Conservation (phyloP, 371 early-diverging fungal genomes). For the Phascolomyces articulosus region DNA sequence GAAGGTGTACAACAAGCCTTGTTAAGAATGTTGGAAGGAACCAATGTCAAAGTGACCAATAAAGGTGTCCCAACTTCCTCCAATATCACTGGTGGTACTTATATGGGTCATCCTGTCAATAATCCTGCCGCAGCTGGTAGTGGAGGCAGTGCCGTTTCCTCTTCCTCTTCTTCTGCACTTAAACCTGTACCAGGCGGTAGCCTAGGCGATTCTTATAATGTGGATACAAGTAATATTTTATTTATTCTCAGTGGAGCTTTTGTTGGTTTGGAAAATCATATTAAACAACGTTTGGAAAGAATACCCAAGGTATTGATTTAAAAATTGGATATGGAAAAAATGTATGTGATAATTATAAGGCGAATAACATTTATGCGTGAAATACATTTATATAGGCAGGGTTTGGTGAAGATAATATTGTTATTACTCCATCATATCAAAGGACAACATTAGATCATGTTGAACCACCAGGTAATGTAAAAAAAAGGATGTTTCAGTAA, state of each 20-base stretch:
- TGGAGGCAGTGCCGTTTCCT: neutral
- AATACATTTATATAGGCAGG: neutral
- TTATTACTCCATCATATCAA: neutral
- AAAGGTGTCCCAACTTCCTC: conserved; percentile 54
- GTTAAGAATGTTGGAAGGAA: conserved; percentile 83
- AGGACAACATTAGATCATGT: conserved; percentile 54
- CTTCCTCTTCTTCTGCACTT: conserved; percentile 2
- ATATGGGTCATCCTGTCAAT: conserved; percentile 11
- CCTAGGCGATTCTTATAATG: conserved; percentile 68
- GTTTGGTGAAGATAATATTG: neutral
- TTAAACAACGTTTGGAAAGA: conserved; percentile 69
- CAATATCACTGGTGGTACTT: conserved; percentile 8
- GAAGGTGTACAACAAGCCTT: conserved; percentile 92
- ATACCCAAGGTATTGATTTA: conserved; percentile 38
- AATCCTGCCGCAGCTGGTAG: neutral
- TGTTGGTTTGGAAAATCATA: conserved; percentile 78
- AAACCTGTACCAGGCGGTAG: neutral
- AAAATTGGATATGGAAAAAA: no score
- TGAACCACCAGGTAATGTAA: conserved; percentile 76
- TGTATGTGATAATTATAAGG: neutral
- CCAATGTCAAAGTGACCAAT: conserved; percentile 74
- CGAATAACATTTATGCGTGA: neutral
- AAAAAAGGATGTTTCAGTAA: no score
- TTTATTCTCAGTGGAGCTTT: conserved; percentile 87
- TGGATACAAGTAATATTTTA: conserved; percentile 86